Evolutionary conservation across 1,284 basidiomycete species (phyloP).

Genomic region (Trametes polyzona): DNA sequence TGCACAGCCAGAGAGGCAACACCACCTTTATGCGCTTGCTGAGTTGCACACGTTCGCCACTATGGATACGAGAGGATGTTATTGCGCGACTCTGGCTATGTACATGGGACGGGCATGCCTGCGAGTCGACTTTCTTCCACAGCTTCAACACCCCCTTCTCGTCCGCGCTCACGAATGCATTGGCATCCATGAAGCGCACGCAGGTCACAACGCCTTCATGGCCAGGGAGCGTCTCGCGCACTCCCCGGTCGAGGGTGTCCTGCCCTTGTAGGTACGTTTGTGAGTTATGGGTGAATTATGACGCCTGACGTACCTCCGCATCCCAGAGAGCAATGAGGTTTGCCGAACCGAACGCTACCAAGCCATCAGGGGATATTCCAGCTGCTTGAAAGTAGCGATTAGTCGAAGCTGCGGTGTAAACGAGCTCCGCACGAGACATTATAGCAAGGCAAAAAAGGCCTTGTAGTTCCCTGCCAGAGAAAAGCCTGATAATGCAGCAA

Average conservation of each 20-base stretch:
- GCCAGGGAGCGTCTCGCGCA: constrained; percentile 72
- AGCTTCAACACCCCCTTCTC: constrained; percentile 64
- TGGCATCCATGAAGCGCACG: constrained; percentile 61
- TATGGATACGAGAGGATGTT: constrained; percentile 37
- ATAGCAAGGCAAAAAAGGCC: not conserved
- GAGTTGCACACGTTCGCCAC: constrained; percentile 53
- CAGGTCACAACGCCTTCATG: constrained; percentile 80
- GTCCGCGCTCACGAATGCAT: constrained; percentile 71
- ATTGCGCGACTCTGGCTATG: constrained; percentile 18
- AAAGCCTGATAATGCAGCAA: too few species aligned
- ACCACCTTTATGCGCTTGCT: constrained; percentile 67
- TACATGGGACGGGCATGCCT: constrained; percentile 40
- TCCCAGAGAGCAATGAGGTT: constrained; percentile 82
- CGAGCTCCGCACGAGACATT: constrained; percentile 43
- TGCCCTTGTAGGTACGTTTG: constrained; percentile 30
- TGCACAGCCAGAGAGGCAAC: constrained; percentile 67
- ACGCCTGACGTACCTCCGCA: constrained; percentile 51
- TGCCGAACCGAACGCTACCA: constrained; percentile 82
- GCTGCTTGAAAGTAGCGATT: constrained; percentile 78
- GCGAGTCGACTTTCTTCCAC: constrained; percentile 51
- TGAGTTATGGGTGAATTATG: not conserved
- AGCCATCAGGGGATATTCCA: constrained; percentile 54
- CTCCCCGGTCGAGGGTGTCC: constrained; percentile 56
- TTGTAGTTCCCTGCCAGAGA: too few species aligned
- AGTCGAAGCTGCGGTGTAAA: constrained; percentile 80